phyloP scores from a whole-genome alignment of 208 protist genomes.

The Sergeia podlipaevii region DNA sequence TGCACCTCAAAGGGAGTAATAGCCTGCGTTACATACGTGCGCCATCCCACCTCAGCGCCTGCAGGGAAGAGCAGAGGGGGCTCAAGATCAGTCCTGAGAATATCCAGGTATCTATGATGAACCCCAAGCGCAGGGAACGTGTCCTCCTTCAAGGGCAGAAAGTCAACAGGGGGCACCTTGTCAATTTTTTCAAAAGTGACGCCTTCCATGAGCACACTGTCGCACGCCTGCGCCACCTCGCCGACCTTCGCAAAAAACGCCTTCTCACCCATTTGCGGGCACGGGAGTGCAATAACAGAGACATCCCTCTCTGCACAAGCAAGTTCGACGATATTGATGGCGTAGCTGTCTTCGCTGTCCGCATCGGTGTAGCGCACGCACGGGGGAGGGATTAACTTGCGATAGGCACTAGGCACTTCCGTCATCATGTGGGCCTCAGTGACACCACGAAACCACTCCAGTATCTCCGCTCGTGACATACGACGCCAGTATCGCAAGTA shows the following conservation, averaged over 20 bases:
- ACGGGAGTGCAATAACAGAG: constrained; percentile 67
- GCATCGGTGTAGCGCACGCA: constrained; percentile 32
- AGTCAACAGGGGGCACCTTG: constrained; percentile 49
- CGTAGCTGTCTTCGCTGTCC: constrained; percentile 29
- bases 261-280: constrained; percentile 53
- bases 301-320: constrained; percentile 35
- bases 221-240: constrained; percentile 32
- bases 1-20: constrained; percentile 73
- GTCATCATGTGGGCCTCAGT: constrained; percentile 51
- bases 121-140: constrained; percentile 75
- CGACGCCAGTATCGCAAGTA: constrained; percentile 47
- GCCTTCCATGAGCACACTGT: constrained; percentile 71
- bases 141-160: constrained; percentile 74
- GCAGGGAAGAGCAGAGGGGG: constrained; percentile 82
- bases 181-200: constrained; percentile 68
- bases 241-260: constrained; percentile 63
- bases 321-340: constrained; percentile 69
- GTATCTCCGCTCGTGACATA: constrained; percentile 29
- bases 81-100: constrained; percentile 42
- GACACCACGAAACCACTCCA: constrained; percentile 62
- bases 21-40: constrained; percentile 29
- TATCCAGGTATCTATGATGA: constrained; percentile 79
- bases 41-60: constrained; percentile 36
- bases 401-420: constrained; percentile 75
- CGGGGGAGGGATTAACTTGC: constrained; percentile 54